Percentiles rank a stretch among this genome's conserved stretches.
These are phyloP conservation scores for Zygoascus hellenicus DNA, from an alignment of 1,139 yeast species.

Conservation along the genomic window DNA sequence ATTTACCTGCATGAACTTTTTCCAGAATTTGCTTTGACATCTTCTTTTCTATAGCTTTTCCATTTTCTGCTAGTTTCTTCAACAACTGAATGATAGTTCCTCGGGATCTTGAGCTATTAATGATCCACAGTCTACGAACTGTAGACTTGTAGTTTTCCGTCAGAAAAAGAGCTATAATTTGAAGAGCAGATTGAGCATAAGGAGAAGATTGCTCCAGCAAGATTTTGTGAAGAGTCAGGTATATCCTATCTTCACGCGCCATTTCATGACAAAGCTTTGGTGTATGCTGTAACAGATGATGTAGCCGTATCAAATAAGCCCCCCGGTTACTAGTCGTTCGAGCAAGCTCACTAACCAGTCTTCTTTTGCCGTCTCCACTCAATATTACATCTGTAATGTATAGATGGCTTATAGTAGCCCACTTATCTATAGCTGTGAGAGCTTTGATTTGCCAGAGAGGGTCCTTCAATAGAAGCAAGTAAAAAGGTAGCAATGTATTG, in stretches of 20 bases:
- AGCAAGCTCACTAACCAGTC: conserved; percentile 22
- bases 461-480: no score
- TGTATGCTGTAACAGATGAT: conserved; percentile 16
- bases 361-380: conserved; percentile 13
- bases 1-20: conserved; percentile 4
- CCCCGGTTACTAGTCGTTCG: conserved; percentile 18
- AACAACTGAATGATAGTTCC: no score
- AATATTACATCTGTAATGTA: conserved; percentile 15
- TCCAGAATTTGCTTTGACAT: conserved; percentile 20
- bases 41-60: conserved; percentile 5
- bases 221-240: no score
- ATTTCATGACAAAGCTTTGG: conserved; percentile 15
- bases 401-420: conserved; percentile 19
- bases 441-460: conserved; percentile 59
- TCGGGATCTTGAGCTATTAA: no score
- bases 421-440: conserved; percentile 47
- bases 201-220: no score
- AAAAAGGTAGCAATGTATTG: no score
- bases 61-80: no score
- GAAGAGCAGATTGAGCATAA: no score
- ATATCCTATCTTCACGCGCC: conserved; percentile 2
- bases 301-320: conserved; percentile 15
- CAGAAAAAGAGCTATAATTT: no score
- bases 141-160: no score
- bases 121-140: no score